Evolutionary conservation across 345 rosid genomes (phyloP), one percentile per base, ranked within the genome.

Genomic region (Lagerstroemia speciosa): DNA sequence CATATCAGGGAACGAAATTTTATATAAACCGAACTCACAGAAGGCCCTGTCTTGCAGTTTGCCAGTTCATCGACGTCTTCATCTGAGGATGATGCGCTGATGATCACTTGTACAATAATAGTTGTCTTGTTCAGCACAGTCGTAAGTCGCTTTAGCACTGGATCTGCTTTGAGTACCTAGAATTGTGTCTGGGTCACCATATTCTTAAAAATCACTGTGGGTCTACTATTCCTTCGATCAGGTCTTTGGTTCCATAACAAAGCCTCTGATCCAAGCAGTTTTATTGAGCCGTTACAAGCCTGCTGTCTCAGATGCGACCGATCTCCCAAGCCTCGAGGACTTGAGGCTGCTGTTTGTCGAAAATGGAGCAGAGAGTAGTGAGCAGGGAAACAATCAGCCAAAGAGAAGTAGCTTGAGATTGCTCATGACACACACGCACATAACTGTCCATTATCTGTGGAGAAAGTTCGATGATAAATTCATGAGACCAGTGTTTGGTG

Each of bases 401-500:
- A 81, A 55, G 57, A 36, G 83, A 30, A 82, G 85, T 17, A 82
- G 78, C 64, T 78, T 83, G 10, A 78, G 87, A 74, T 45, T 79
- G 73, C 80, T 88, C 24, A 67, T 88, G 27, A 84, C 69, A 11
- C 69, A 84, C 73, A 86, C 95, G 3, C 75, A 78, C 10, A 70
- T 77, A 64, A 80, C 92, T 17, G 87, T 80, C 55, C 95, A 86
- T 67, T 74, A 79, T 82, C 52, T 77, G 3, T 86, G 95, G 95
- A 81, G 92, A 74, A 83, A 85, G 62, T 82, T 89, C 62, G 92
- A 89, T 67, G 88, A 82, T 33, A 85, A 58, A 57, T 87, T 74
- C 78, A 87, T 89, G 90, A 81, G 92, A 66, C 92, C 89, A 0
- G 73, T 85, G 50, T 89, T 89, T n/a, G 87, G 95, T 22, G 95